These are phyloP conservation scores for Clavispora carvajalis DNA, from an alignment of 805 yeast species.

Conservation along the genomic window DNA sequence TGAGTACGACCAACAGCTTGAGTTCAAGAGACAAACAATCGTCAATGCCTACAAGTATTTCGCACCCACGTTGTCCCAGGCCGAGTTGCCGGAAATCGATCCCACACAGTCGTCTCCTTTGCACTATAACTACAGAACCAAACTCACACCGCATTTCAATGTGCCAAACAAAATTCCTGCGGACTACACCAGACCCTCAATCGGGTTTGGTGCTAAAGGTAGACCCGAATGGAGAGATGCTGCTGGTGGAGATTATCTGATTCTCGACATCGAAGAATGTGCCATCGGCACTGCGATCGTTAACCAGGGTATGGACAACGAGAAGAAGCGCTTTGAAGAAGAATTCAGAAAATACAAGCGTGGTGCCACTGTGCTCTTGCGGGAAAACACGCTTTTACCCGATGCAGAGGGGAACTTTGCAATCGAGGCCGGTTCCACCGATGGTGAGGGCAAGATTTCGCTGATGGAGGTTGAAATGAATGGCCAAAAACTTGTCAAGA, in stretches of 20 bases:
- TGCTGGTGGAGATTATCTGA: conserved; percentile 56
- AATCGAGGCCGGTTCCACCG: conserved; percentile 41
- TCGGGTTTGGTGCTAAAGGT: conserved; percentile 89
- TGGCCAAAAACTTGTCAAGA: conserved; percentile 40
- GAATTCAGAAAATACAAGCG: conserved; percentile 50
- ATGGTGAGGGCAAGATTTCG: conserved; percentile 27
- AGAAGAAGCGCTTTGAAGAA: conserved; percentile 51
- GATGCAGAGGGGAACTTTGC: conserved; percentile 20
- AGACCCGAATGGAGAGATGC: conserved; percentile 61
- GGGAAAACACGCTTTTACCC: conserved; percentile 63
- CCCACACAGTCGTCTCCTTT: conserved; percentile 73
- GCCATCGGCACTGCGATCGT: conserved; percentile 79
- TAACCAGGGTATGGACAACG: conserved; percentile 66
- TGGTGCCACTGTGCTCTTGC: conserved; percentile 80
- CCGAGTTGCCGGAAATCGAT: conserved; percentile 54
- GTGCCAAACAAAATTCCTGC: conserved; percentile 51
- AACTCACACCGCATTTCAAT: conserved; percentile 93
- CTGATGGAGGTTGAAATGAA: conserved; percentile 20
- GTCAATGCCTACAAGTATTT: conserved; percentile 75
- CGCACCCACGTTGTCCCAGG: conserved; percentile 49
- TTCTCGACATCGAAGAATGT: conserved; percentile 92
- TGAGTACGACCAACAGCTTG: conserved; percentile 66
- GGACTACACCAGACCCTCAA: conserved; percentile 49
- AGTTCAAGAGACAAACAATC: conserved; percentile 68
- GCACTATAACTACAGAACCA: conserved; percentile 76